Conservation (phyloP, 805 yeast species). For the Torulaspora microellipsoides region DNA sequence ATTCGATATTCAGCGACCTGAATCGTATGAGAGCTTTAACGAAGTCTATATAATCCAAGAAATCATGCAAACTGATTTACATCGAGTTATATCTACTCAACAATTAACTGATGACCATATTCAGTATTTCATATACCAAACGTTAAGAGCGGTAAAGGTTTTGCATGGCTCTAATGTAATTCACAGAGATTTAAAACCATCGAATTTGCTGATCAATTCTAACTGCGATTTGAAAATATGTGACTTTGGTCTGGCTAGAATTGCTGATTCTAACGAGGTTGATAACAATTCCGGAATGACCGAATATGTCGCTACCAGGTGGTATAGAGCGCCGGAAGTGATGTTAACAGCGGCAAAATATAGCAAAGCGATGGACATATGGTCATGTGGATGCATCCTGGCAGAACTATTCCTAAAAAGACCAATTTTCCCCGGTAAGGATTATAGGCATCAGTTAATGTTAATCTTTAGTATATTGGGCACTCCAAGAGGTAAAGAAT, state of each 20-base stretch:
- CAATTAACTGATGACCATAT: slow-evolving; percentile 85
- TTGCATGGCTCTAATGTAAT: slow-evolving; percentile 91
- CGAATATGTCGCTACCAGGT: slow-evolving; percentile 94
- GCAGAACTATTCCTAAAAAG: slow-evolving; percentile 84
- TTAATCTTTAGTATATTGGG: slow-evolving; percentile 82
- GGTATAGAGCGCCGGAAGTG: slow-evolving; percentile 98
- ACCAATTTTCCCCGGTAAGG: slow-evolving; percentile 91
- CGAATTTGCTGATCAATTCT: slow-evolving; percentile 77
- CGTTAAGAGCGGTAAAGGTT: slow-evolving; percentile 82
- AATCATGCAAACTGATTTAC: slow-evolving; percentile 83
- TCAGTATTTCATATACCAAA: slow-evolving; percentile 90
- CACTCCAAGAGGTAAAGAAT: slow-evolving; percentile 79
- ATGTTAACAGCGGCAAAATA: slow-evolving; percentile 93
- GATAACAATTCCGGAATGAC: slow-evolving; percentile 56
- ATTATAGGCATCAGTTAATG: slow-evolving; percentile 86
- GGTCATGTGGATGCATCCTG: slow-evolving; percentile 95
- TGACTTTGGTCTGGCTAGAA: slow-evolving; percentile 85
- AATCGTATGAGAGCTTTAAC: slow-evolving; percentile 64
- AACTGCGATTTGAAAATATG: slow-evolving; percentile 93
- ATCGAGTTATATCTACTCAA: slow-evolving; percentile 77
- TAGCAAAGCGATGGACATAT: slow-evolving; percentile 90
- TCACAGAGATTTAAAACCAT: slow-evolving; percentile 90
- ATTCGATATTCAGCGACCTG: slow-evolving; percentile 84
- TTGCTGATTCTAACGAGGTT: slow-evolving; percentile 32
- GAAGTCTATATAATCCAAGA: slow-evolving; percentile 89